These are phyloP conservation scores for Aspergillus biplanus DNA, from an alignment of 495 filamentous ascomycete genomes.

Conservation along the genomic window DNA sequence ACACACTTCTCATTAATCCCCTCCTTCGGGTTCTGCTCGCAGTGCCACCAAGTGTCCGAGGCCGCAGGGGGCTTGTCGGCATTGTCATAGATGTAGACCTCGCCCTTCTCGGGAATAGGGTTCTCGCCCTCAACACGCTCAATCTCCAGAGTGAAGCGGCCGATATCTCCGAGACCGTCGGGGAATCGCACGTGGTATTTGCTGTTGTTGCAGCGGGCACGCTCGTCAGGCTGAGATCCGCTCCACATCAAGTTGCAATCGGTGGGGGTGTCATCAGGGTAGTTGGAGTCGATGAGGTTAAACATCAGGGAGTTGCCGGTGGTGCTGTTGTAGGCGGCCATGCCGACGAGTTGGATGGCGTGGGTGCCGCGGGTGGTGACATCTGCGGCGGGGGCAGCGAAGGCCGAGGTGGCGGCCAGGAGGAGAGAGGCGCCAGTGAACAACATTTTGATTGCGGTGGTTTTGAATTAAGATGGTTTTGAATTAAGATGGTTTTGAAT, in stretches of 20 bases:
- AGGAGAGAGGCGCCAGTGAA: not conserved
- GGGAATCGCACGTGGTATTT: not conserved
- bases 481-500: no score
- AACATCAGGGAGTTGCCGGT: not conserved
- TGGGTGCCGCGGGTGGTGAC: not conserved
- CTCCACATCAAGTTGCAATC: not conserved
- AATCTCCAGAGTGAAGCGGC: not conserved
- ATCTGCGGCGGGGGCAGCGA: not conserved
- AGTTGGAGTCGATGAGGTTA: not conserved
- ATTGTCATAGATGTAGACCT: not conserved
- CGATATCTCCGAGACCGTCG: not conserved
- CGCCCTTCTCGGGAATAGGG: not conserved
- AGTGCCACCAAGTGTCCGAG: no score
- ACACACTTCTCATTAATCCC: no score
- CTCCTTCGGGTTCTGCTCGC: no score
- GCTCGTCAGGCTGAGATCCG: not conserved
- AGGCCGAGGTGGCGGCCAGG: not conserved
- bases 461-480: not conserved
- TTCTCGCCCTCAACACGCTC: not conserved
- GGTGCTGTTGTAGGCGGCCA: not conserved
- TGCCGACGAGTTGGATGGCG: not conserved
- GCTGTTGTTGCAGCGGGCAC: not conserved
- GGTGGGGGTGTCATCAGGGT: not conserved
- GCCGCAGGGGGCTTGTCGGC: no score
- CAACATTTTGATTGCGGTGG: not conserved